Evolutionary conservation across 2,329 filamentous ascomycete genomes (phyloP).

Genomic region (Talaromyces pinophilus): DNA sequence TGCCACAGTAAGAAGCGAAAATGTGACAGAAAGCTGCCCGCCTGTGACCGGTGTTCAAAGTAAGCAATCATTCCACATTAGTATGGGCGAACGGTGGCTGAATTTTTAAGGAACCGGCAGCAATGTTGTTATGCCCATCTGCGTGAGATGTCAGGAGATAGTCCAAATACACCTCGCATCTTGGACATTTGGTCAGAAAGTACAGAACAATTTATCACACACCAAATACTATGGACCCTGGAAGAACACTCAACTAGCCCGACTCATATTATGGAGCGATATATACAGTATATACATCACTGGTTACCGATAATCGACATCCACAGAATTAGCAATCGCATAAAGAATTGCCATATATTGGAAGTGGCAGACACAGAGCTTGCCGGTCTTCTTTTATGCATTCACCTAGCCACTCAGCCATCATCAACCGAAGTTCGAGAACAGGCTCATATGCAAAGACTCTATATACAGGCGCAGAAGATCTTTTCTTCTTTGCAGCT

Average conservation of each 20-base stretch:
- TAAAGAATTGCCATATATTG: neutral
- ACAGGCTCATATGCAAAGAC: neutral
- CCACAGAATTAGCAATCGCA: neutral
- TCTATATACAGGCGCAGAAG: neutral
- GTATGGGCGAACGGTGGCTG: too few species aligned
- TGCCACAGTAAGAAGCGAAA: conserved; percentile 21
- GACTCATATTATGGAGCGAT: neutral
- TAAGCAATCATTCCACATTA: neutral
- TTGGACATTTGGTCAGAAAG: neutral
- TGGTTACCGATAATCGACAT: conserved; percentile 17
- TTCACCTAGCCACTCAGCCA: conserved; percentile 14
- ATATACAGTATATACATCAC: neutral
- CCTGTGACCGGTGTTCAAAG: conserved; percentile 14
- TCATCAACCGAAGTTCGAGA: neutral
- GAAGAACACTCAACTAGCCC: neutral
- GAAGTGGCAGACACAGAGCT: conserved; percentile 7
- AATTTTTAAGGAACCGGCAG: neutral
- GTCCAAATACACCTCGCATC: neutral
- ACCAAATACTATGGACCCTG: neutral
- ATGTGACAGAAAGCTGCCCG: conserved; percentile 15
- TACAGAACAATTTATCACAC: neutral
- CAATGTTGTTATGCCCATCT: conserved; percentile 3
- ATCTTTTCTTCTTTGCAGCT: conserved; percentile 1
- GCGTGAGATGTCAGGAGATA: too few species aligned
- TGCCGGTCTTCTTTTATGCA: conserved; percentile 11